Base-by-base conservation (phyloP, 257 asterid species). In the Verbascum thapsus region DNA sequence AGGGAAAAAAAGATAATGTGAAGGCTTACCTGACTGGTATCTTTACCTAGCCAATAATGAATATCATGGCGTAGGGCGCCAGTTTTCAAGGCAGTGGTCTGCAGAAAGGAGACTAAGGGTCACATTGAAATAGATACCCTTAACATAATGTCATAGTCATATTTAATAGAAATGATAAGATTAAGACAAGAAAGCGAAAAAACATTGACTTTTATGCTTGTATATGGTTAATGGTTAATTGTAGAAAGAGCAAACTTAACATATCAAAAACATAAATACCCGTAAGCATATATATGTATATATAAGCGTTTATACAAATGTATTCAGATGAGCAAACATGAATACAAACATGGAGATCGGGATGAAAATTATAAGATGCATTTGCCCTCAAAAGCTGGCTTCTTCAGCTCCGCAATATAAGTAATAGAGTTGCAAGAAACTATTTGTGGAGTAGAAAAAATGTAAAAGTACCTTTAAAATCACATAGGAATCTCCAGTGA, bases 21-120 rank as follows among this genome's bases (percentile, higher is more conserved):
- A 62, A 64, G 60, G 62, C 71, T 43, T 60, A 88, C 99, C 95
- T 88, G 92, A 76, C 95, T 88, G 50, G 98, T 85, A 81, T 88
- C 86, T 78, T 81, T 88, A 35, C 99, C 99, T 37, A 90, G 78
- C 99, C 99, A 94, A 74, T 87, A 94, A 72, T 94, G 99, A 76
- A 94, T 88, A 72, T 90, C 98, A 67, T 90, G 96, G 41, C 84
- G 95, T 41, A 94, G 68, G 63, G 85, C 81, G 58, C 99, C 99
- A 67, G 53, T 84, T 80, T 88, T 94, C 72, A 83, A 74, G 69
- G 89, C 83, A 57, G 84, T 84, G 51, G 99, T 90, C 99, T 94
- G 95, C 75, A 74, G 52, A 70, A 67, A 63, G 66, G 50, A 73
- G 53, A 75, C 26, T 19, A 55, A 13, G n/a, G 20, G 61, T 80